These are phyloP conservation scores for Tetrapisispora namnaoensis DNA, from an alignment of 805 yeast species.

Conservation along the genomic window DNA sequence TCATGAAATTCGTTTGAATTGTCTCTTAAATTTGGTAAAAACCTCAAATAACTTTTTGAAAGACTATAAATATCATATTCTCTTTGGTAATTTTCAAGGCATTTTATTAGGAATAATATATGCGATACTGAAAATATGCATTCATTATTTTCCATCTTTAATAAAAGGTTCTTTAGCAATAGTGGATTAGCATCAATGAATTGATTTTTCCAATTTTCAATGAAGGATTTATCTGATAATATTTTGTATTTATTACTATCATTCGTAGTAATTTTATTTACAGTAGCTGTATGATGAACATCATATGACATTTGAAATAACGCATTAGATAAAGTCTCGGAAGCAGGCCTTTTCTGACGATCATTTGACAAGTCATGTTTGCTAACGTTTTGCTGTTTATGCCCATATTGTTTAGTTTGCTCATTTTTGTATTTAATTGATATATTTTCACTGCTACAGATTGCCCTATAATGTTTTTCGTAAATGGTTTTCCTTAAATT, in stretches of 20 bases:
- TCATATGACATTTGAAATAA: background rate
- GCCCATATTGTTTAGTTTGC: background rate
- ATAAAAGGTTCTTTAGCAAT: slow-evolving; percentile 7
- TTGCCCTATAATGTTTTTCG: background rate
- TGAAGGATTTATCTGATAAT: slow-evolving; percentile 1
- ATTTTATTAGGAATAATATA: slow-evolving; percentile 8
- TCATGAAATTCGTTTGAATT: slow-evolving; percentile 1
- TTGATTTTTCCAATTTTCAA: slow-evolving; percentile 9
- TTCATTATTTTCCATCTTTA: slow-evolving; percentile 4
- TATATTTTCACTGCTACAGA: background rate
- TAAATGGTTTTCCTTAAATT: background rate
- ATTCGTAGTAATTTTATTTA: background rate
- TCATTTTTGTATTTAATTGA: background rate
- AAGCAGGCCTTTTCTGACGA: background rate
- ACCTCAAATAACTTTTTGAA: slow-evolving; percentile 8
- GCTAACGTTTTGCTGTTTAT: background rate
- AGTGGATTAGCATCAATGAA: slow-evolving; percentile 10
- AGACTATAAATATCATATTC: slow-evolving; percentile 16
- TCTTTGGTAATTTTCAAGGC: slow-evolving; percentile 5
- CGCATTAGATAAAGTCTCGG: background rate
- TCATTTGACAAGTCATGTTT: background rate
- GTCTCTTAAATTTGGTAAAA: slow-evolving; percentile 2
- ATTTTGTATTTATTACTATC: background rate
- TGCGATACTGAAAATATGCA: slow-evolving; percentile 13
- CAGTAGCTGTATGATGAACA: background rate